Evolutionary conservation across 2,329 filamentous ascomycete species (phyloP), one percentile per base, ranked within the genome.

Genomic region (Fusarium liriodendri): DNA sequence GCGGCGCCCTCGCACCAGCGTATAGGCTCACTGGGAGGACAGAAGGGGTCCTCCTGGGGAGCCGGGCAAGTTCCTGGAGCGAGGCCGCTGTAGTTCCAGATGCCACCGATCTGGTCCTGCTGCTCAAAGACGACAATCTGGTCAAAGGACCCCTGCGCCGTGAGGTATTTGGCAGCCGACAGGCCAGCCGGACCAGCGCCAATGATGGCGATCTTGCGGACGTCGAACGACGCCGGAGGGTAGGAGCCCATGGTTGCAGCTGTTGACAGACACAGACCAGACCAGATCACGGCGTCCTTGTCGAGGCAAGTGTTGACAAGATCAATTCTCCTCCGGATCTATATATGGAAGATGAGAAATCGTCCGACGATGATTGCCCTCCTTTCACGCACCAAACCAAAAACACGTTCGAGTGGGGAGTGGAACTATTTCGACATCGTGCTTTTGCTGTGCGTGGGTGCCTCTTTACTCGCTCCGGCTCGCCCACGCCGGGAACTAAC

Each of bases 111-210:
- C 57, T 90, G 87, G 52, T 87, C 85, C 74, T 95, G 91, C 82
- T 98, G 94, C 82, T 98, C 97, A 78, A 93, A 97, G 42, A 98
- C 83, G 69, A 91, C 89, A 69, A 98, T 91, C 33, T 86, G 88
- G 14, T 90, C 84, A 78, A 97, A 97, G 1, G 81, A 74, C 40
- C 85, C 79, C 87, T 92, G 95, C 1, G 93, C 94, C 13, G 89
- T 81, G 20, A 98, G 87, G 79, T 95, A 95, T 87, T 95, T 97
- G 62, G 94, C 94, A 27, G 93, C 91, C 29, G 92, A 90, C 5
- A 98, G 86, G 6, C 96, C 95, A 71, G 89, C 90, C 0, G 95
- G 94, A 0, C 95, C 95, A 11, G 93, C 95, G 25, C 95, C 95
- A 74, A 98, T 90, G 69, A 98, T 87, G 74, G 94, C 94, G 73